Percentiles rank a stretch among this genome's conserved stretches.
These are phyloP conservation scores for Rhododendron simsii DNA, from an alignment of 148 eudicot species.

Conservation along the genomic window DNA sequence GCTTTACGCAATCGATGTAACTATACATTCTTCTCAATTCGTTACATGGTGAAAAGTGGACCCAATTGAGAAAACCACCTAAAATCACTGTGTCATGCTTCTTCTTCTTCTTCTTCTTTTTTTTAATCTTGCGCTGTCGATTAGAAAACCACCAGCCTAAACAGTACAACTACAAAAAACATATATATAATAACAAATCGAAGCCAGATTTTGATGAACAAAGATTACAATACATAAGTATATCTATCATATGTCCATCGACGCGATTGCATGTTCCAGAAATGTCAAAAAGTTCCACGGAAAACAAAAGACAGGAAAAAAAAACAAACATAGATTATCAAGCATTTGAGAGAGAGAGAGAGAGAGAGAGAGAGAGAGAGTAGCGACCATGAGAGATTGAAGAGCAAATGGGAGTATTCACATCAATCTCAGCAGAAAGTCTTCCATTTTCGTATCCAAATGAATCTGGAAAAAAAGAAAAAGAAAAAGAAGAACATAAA, in stretches of 20 bases:
- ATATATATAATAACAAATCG: not conserved
- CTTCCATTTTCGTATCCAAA: conserved; percentile 39
- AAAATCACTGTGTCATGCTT: too few species aligned
- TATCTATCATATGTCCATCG: not conserved
- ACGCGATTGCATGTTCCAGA: not conserved
- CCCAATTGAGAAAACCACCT: too few species aligned
- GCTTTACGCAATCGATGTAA: too few species aligned
- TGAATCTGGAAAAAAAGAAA: conserved; percentile 41
- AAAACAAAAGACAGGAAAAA: not conserved
- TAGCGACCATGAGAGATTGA: conserved; percentile 60
- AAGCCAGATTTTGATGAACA: not conserved
- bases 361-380: conserved; percentile 8
- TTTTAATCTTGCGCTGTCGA: too few species aligned
- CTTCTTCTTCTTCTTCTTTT: too few species aligned
- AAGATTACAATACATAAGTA: not conserved
- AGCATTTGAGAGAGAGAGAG: not conserved
- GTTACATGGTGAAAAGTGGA: too few species aligned
- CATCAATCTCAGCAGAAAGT: conserved; percentile 29
- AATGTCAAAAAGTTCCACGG: not conserved
- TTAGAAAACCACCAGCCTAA: not conserved
- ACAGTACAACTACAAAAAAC: not conserved
- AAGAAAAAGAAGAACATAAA: not conserved
- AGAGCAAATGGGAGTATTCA: conserved; percentile 46
- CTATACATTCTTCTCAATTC: too few species aligned
- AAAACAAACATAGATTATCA: not conserved